These are phyloP conservation scores for Clitoria ternatea DNA, from an alignment of 306 rosid genomes.

Conservation along the genomic window DNA sequence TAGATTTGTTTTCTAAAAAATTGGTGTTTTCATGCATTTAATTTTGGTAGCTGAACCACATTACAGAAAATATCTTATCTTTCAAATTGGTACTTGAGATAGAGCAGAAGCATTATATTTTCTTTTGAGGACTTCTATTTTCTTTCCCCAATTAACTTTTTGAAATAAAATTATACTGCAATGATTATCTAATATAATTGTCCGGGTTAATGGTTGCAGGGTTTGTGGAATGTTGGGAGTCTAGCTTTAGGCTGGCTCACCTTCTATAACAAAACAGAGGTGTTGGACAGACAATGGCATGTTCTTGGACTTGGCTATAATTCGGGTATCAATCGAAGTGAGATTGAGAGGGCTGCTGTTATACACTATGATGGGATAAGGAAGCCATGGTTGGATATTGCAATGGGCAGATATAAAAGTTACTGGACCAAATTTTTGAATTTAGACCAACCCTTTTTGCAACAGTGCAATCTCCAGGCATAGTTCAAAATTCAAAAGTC, in stretches of 20 bases:
- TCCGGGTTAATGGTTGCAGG: constrained; percentile 28
- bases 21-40: background rate
- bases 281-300: constrained; percentile 28
- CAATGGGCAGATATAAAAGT: constrained; percentile 60
- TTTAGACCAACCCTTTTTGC: constrained; percentile 60
- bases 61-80: background rate
- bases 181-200: background rate
- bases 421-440: constrained; percentile 69
- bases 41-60: background rate
- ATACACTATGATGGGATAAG: constrained; percentile 32
- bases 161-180: background rate
- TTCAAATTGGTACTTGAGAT: background rate
- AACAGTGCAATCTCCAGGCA: constrained; percentile 75
- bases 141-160: background rate
- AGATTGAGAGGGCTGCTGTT: constrained; percentile 28
- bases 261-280: constrained; percentile 24
- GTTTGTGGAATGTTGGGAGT: constrained; percentile 9
- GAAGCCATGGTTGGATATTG: constrained; percentile 53
- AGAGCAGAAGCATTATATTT: background rate
- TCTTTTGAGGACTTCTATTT: background rate
- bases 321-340: constrained; percentile 19
- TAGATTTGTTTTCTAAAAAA: background rate
- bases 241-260: constrained; percentile 32
- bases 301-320: constrained; percentile 31
- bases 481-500: constrained; percentile 27